Base-by-base conservation (phyloP, 2,329 filamentous ascomycete genomes). In the Talaromyces piceae region DNA sequence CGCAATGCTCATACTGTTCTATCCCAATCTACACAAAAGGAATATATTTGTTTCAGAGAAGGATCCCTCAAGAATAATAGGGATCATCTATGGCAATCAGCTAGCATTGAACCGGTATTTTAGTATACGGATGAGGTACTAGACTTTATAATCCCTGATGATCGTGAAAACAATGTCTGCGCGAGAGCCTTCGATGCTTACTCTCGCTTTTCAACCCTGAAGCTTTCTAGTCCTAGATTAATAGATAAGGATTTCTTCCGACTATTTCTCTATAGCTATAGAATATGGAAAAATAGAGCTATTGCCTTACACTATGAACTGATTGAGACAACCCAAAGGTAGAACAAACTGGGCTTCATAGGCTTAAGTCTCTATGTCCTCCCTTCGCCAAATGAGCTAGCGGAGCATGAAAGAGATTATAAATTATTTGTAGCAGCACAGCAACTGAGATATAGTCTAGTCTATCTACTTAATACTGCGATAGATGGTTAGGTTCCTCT, bases 1-100 rank as follows among this genome's bases (percentile, higher is more conserved):
- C 44, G 57, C 65, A 54, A 52, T 31, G 25, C 67, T 66, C 28
- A 59, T 63, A 3, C 54, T 74, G 2, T 66, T 70, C 47, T 69
- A 74, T 50, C 64, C 66, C 12, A 69, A 74, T 57, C 53, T 73
- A 33, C 63, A 73, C 54, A 68, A 66, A 60, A 59, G 67, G 52
- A 74, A 73, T 55, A 69, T 74, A 22, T 73, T 71, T 52, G 64
- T 74, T 44, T 69, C 65, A 5, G 60, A 67, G 45, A 61, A 68
- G 7, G 61, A 73, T 47, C 66, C 70, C 12, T 63, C 63, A 23
- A 49, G 61, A 18, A 58, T 74, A 5, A 66, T 68, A 5, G 63
- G 60, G 11, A 67, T 74, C 13, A 70, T 74, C 13, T 70, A 74
- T 74, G 68, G 70, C 69, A 74, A 57, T 67, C 64, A 1, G 55